Conservation (phyloP, 352 stramenopile species). For the Phytopythium chamaehyphon region DNA sequence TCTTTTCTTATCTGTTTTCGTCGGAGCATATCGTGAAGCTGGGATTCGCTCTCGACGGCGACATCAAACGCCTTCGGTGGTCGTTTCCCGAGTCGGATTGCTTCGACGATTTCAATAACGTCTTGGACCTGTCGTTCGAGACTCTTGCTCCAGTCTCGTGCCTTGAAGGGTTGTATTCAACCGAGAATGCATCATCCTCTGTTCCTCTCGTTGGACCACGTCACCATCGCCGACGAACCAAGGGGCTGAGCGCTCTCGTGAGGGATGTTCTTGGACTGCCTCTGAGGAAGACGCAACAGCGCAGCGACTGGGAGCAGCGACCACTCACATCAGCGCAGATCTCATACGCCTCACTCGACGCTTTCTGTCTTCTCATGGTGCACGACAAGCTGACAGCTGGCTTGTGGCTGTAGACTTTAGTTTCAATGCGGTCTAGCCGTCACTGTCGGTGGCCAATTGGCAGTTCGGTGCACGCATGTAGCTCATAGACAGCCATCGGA, state of each 20-base stretch:
- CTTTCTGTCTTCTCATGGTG: constrained; percentile 79
- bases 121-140: constrained; percentile 60
- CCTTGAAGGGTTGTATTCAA: constrained; percentile 17
- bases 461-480: no score
- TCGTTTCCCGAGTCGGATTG: constrained; percentile 63
- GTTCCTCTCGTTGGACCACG: constrained; percentile 8
- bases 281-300: constrained; percentile 68
- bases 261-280: constrained; percentile 50
- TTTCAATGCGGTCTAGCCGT: no score
- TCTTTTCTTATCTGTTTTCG: constrained; percentile 59
- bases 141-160: constrained; percentile 19
- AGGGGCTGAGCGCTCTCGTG: constrained; percentile 51
- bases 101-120: constrained; percentile 62
- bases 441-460: no score
- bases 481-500: no score
- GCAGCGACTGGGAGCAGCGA: constrained; percentile 69
- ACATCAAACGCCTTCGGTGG: constrained; percentile 63
- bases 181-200: constrained; percentile 2
- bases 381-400: constrained; percentile 16
- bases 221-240: constrained; percentile 31
- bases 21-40: constrained; percentile 51
- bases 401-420: no score
- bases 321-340: constrained; percentile 57
- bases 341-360: constrained; percentile 69
- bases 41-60: constrained; percentile 57